Conservation (phyloP, 169 alveolate species). For the Perkinsus marinus region DNA sequence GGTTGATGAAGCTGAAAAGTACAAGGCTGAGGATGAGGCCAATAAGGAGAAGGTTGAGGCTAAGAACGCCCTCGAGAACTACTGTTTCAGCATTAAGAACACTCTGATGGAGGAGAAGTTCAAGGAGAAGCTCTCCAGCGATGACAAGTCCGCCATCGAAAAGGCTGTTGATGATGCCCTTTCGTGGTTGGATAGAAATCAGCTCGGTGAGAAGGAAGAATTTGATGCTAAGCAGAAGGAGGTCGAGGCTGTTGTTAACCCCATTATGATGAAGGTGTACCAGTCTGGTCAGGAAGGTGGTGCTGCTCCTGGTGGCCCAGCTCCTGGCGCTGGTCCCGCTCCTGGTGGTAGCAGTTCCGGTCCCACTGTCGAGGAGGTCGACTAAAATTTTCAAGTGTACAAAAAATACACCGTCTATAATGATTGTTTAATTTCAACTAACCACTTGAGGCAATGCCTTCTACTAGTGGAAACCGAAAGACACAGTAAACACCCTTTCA, state of each 20-base stretch:
- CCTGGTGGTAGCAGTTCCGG: too few relatives aligned
- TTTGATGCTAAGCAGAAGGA: constrained; percentile 85
- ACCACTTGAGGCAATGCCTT: too few relatives aligned
- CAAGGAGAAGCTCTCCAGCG: constrained; percentile 76
- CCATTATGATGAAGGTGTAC: constrained; percentile 81
- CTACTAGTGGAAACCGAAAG: too few relatives aligned
- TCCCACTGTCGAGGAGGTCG: too few relatives aligned
- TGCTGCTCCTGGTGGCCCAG: constrained; percentile 78
- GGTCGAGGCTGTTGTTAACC: constrained; percentile 82
- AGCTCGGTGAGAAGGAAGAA: constrained; percentile 80
- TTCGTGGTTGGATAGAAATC: constrained; percentile 87
- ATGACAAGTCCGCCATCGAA: constrained; percentile 67
- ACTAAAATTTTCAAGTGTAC: too few relatives aligned
- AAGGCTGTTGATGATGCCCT: constrained; percentile 70
- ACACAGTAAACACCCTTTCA: too few relatives aligned
- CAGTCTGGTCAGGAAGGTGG: constrained; percentile 85
- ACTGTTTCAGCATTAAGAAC: constrained; percentile 78
- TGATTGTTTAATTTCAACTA: too few relatives aligned
- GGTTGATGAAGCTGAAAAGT: constrained; percentile 92
- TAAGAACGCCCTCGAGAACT: constrained; percentile 78
- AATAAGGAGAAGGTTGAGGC: constrained; percentile 75
- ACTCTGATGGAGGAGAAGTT: constrained; percentile 77
- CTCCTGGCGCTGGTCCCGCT: constrained; percentile 79
- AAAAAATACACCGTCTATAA: too few relatives aligned
- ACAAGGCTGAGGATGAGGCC: constrained; percentile 81